Base-by-base conservation (phyloP, 305 asterid genomes). In the Fraxinus velutina region DNA sequence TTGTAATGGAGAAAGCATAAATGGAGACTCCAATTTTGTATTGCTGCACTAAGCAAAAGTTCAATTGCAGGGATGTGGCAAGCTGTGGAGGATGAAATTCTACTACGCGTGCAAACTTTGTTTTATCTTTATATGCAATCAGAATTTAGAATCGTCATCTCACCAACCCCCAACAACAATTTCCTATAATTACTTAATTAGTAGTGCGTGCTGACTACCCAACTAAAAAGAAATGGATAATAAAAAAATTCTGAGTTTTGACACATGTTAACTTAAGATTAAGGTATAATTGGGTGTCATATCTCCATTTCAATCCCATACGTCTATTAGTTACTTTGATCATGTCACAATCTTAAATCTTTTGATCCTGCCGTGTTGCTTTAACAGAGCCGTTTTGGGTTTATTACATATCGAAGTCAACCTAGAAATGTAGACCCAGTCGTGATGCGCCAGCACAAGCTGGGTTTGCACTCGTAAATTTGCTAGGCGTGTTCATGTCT, bases 1-100 rank as follows among this genome's bases (percentile, higher is more conserved):
- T 50, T n/a, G 27, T 64, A 78, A 89, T 90, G 93, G 77, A 15
- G 37, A 42, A 60, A 84, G 88, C 88, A 84, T 84, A 81, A 77
- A 57, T 29, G 52, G 75, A 15, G 37, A 42, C 21, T 60, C 27
- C 57, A 74, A 70, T 75, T 79, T 77, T 70, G 24, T 84, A 83
- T 80, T 83, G 86, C 76, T 75, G 79, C 88, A 87, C 86, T 80
- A 78, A 4, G 39, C 29, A 29, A 76, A 62, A 44, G 24, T 76
- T 19, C 3, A 47, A 2, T 78, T 75, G 62, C 34, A 5, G 66
- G 80, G 42, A 79, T 75, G 79, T 84, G 87, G 78, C 81, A 19
- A 2, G 32, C 21, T 73, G 12, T 68, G 62, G 82, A 66, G 79
- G 73, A 80, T 50, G 60, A 50, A 50, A 50, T 50, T 50, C 60